Evolutionary conservation across 495 filamentous ascomycete species (phyloP).

Genomic region (Penicillium arizonense): DNA sequence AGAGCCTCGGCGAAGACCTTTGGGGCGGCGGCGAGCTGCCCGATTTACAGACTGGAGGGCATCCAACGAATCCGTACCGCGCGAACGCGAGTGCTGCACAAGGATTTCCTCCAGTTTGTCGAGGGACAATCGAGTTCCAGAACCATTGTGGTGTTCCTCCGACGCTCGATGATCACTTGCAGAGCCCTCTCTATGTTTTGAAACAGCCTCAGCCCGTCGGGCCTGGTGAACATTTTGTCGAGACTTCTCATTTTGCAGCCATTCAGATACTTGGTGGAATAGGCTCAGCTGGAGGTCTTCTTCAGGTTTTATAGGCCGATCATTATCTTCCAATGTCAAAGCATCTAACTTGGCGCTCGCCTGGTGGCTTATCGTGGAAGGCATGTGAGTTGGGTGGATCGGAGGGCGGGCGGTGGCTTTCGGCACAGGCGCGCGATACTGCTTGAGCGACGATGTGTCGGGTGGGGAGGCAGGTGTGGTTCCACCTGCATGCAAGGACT

Average conservation of each 20-base stretch:
- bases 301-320: constrained; percentile 22
- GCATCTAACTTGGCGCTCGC: constrained; percentile 22
- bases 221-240: constrained; percentile 55
- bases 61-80: constrained; percentile 25
- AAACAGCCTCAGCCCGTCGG: constrained; percentile 26
- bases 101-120: constrained; percentile 71
- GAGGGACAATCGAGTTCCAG: constrained; percentile 60
- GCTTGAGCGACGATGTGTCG: constrained; percentile 17
- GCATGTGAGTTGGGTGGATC: constrained; percentile 13
- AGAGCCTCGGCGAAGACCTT: constrained; percentile 39
- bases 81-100: constrained; percentile 41
- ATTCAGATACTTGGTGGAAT: constrained; percentile 70
- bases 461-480: constrained; percentile 20
- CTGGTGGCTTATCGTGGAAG: constrained; percentile 27
- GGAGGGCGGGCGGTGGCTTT: constrained; percentile 29
- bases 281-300: constrained; percentile 42
- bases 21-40: constrained; percentile 27
- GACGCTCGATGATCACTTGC: constrained; percentile 24
- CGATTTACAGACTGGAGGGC: constrained; percentile 26
- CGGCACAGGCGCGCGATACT: constrained; percentile 25
- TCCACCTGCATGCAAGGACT: constrained; percentile 22
- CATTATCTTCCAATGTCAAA: constrained; percentile 24
- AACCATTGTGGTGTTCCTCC: constrained; percentile 33
- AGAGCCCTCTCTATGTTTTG: constrained; percentile 16
- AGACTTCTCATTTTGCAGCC: constrained; percentile 74